Evolutionary conservation across 352 stramenopile species (phyloP).

Genomic region (Phytophthora cryptogea): DNA sequence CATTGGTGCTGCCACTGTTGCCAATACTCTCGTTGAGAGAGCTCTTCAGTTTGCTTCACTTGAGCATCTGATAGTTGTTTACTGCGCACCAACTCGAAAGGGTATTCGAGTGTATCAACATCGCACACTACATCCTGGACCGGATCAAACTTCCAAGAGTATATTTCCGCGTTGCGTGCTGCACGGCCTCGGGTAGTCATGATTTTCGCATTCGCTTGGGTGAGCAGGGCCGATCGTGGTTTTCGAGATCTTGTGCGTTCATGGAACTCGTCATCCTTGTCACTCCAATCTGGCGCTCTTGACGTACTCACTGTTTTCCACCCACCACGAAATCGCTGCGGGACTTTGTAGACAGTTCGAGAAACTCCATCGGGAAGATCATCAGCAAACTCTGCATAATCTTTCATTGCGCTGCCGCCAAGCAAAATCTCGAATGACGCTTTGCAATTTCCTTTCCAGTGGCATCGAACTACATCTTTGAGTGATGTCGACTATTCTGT

Average conservation of each 20-base stretch:
- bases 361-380: background rate
- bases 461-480: background rate
- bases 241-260: background rate
- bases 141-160: constrained; percentile 1
- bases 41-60: background rate
- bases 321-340: background rate
- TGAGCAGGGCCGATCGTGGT: background rate
- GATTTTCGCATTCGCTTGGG: background rate
- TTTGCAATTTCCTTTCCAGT: background rate
- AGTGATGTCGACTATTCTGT: background rate
- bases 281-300: background rate
- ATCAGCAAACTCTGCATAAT: background rate
- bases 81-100: constrained; percentile 4
- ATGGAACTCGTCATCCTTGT: background rate
- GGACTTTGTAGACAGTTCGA: background rate
- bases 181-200: background rate
- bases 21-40: background rate
- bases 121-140: background rate
- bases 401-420: background rate
- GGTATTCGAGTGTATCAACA: constrained; percentile 4
- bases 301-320: background rate
- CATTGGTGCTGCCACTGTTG: constrained; percentile 3
- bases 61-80: background rate
- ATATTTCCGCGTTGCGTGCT: background rate
- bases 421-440: background rate